phyloP scores from a whole-genome alignment of 441 rosid species.

The Kokia cookei region DNA sequence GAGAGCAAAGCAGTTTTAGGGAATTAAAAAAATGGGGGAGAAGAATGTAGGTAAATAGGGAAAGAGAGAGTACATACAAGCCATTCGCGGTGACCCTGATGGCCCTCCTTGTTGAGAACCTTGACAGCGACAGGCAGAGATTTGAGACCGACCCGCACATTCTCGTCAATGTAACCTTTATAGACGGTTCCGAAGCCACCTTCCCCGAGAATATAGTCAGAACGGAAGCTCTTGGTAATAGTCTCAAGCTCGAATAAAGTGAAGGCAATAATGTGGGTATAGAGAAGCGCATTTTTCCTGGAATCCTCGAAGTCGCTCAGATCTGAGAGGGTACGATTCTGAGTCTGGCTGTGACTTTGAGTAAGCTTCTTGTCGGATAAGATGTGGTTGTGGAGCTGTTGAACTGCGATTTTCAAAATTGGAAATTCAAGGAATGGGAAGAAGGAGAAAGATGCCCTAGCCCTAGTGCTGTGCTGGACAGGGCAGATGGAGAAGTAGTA shows the following conservation, averaged over 20 bases:
- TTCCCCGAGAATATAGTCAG: constrained; percentile 86
- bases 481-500: background rate
- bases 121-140: constrained; percentile 74
- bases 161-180: constrained; percentile 77
- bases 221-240: constrained; percentile 95
- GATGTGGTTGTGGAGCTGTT: constrained; percentile 47
- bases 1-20: background rate
- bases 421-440: background rate
- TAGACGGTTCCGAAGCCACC: constrained; percentile 78
- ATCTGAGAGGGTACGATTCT: constrained; percentile 78
- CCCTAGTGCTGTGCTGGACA: background rate
- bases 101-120: constrained; percentile 77
- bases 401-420: constrained; percentile 40
- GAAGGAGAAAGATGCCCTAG: background rate
- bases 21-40: background rate
- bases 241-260: constrained; percentile 91
- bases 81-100: constrained; percentile 89
- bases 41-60: background rate
- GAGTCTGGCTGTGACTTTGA: constrained; percentile 12
- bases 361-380: constrained; percentile 52
- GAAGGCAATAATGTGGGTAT: constrained; percentile 79
- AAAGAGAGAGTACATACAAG: constrained; percentile 28
- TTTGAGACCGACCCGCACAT: constrained; percentile 69
- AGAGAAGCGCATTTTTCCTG: constrained; percentile 61
- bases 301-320: constrained; percentile 82